These are phyloP conservation scores for Diplotaxis tenuifolia DNA, from an alignment of 345 rosid genomes.

Conservation along the genomic window DNA sequence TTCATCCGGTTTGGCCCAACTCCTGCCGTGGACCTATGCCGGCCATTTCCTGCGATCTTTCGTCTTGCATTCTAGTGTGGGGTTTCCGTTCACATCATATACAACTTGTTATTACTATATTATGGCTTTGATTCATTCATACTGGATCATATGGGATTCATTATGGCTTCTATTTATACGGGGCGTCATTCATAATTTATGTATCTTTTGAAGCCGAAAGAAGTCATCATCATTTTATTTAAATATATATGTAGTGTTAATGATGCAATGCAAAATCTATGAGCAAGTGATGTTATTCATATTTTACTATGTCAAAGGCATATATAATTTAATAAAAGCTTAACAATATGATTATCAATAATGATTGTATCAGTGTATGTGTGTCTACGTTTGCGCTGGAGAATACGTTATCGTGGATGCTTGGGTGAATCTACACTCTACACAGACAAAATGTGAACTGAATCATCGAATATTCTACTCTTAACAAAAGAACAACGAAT, in stretches of 20 bases:
- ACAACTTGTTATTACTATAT: neutral
- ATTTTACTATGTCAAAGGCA: neutral
- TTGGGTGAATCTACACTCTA: constrained; percentile 13
- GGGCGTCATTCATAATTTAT: neutral
- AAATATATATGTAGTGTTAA: neutral
- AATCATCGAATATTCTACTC: constrained; percentile 1
- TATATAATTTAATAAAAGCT: neutral
- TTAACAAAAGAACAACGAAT: neutral
- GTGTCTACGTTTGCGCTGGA: neutral
- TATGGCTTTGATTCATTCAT: neutral
- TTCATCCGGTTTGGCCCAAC: no score
- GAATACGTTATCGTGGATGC: neutral
- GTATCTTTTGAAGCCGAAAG: neutral
- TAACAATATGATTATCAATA: neutral
- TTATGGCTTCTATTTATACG: neutral
- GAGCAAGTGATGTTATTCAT: neutral
- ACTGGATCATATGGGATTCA: neutral
- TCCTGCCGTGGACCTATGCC: no score
- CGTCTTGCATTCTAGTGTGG: neutral
- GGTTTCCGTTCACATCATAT: neutral
- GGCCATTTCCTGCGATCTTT: neutral
- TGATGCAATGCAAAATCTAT: constrained; percentile 1
- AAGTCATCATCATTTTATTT: neutral
- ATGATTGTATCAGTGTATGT: neutral
- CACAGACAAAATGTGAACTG: neutral